A percentile compares a stretch with the other conserved stretches of the same genome.
These are phyloP conservation scores for Beauveria sp. DNA, from an alignment of 2,329 filamentous ascomycete genomes.

Conservation along the genomic window DNA sequence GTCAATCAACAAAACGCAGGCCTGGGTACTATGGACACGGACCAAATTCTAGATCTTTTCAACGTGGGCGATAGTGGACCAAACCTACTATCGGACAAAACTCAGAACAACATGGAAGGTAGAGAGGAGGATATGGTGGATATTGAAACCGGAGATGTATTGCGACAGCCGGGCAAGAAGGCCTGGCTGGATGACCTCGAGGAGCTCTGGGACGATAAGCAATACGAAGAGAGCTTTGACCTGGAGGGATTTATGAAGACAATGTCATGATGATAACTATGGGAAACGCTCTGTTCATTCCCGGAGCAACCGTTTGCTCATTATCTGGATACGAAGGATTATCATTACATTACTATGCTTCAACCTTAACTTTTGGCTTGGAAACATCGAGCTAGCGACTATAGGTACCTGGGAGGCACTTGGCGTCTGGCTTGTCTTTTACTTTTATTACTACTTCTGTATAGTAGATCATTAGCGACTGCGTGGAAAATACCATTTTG, in stretches of 20 bases:
- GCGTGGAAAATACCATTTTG: slow-evolving; percentile 9
- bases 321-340: not conserved
- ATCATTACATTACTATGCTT: not conserved
- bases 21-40: slow-evolving; percentile 91
- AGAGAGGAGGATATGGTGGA: slow-evolving; percentile 85
- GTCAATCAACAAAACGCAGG: slow-evolving; percentile 99
- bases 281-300: not conserved
- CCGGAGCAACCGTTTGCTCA: not conserved
- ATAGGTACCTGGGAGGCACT: not conserved
- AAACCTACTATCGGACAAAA: slow-evolving; percentile 53
- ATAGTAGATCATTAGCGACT: slow-evolving; percentile 11
- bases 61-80: slow-evolving; percentile 76
- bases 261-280: slow-evolving; percentile 53
- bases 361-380: not conserved
- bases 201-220: slow-evolving; percentile 93
- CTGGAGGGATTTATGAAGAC: slow-evolving; percentile 90
- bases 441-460: not conserved
- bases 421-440: slow-evolving; percentile 2
- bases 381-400: not conserved
- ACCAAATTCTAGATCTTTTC: slow-evolving; percentile 95
- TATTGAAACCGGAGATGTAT: slow-evolving; percentile 81
- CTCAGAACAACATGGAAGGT: slow-evolving; percentile 49
- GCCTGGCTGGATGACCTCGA: slow-evolving; percentile 89
- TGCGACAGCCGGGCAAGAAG: slow-evolving; percentile 95
- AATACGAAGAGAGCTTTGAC: slow-evolving; percentile 98